These are phyloP conservation scores for Endothia cerciana DNA, from an alignment of 2,329 filamentous ascomycete species.

Conservation along the genomic window DNA sequence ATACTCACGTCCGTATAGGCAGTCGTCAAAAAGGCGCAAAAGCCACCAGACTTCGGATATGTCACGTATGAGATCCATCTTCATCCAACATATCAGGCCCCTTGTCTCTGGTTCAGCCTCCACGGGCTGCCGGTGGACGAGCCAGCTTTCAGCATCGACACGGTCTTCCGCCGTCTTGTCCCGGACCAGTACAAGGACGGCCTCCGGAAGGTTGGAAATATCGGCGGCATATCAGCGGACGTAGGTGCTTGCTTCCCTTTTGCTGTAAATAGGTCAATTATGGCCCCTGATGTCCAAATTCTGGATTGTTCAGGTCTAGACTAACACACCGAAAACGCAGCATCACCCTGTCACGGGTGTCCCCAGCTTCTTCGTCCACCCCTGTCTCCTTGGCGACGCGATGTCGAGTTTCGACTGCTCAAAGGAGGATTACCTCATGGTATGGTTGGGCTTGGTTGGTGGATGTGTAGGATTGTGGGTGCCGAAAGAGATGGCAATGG, in stretches of 20 bases:
- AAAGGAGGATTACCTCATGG: constrained; percentile 74
- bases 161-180: constrained; percentile 72
- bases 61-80: constrained; percentile 76
- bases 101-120: constrained; percentile 76
- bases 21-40: constrained; percentile 40
- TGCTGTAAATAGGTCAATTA: constrained; percentile 38
- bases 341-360: constrained; percentile 81
- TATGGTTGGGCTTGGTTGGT: constrained; percentile 90
- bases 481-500: constrained; percentile 67
- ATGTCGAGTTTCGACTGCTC: constrained; percentile 69
- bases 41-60: constrained; percentile 44
- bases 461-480: constrained; percentile 78
- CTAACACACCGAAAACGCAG: constrained; percentile 56
- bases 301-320: constrained; percentile 36
- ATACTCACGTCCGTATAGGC: constrained; percentile 40
- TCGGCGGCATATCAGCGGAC: constrained; percentile 76
- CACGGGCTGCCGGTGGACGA: constrained; percentile 60
- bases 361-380: constrained; percentile 89
- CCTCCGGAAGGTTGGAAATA: constrained; percentile 63
- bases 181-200: constrained; percentile 65
- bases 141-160: constrained; percentile 64
- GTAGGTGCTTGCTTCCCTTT: constrained; percentile 58
- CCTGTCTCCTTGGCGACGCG: constrained; percentile 83
- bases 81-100: constrained; percentile 74
- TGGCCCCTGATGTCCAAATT: constrained; percentile 22